A percentile compares a stretch with the other conserved stretches of the same genome.
Evolutionary conservation across 2,329 filamentous ascomycete species (phyloP).

Genomic region (Pezicula carpinea): DNA sequence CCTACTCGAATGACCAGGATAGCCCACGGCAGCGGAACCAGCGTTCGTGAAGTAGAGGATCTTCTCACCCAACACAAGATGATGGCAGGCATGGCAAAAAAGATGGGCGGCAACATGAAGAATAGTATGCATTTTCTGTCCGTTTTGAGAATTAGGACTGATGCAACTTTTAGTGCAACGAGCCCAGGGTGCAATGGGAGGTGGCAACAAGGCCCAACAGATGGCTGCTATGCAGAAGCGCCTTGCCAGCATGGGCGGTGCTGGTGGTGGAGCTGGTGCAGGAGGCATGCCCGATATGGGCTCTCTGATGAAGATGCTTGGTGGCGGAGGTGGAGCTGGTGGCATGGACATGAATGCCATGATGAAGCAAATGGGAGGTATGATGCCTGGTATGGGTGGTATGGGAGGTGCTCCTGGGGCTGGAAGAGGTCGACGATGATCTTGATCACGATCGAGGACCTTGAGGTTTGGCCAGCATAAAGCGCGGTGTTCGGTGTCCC

Average conservation of each 20-base stretch:
- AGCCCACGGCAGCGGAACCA: conserved; percentile 84
- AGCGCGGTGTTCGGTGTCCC: too few species aligned
- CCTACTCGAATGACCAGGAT: conserved; percentile 90
- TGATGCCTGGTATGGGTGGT: conserved; percentile 51
- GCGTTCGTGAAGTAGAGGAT: conserved; percentile 90
- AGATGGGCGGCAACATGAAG: conserved; percentile 96
- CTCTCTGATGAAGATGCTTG: conserved; percentile 88
- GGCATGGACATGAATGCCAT: conserved; percentile 76
- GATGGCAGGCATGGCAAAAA: conserved; percentile 99
- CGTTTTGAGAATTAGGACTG: not conserved
- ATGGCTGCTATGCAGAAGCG: conserved; percentile 97
- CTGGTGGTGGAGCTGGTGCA: conserved; percentile 47
- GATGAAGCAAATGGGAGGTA: conserved; percentile 62
- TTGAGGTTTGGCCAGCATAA: too few species aligned
- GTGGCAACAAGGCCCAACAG: conserved; percentile 87
- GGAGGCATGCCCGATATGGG: conserved; percentile 75
- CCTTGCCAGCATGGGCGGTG: conserved; percentile 86
- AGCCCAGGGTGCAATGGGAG: conserved; percentile 85
- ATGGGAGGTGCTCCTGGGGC: conserved; percentile 33
- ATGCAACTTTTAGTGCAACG: conserved; percentile 56
- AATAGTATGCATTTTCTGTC: conserved; percentile 47
- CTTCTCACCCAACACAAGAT: conserved; percentile 95
- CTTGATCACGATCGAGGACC: too few species aligned
- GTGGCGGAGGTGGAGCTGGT: conserved; percentile 59
- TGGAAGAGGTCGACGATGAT: conserved; percentile 22